These are phyloP conservation scores for Penicillium steckii DNA, from an alignment of 495 filamentous ascomycete genomes.

Conservation along the genomic window DNA sequence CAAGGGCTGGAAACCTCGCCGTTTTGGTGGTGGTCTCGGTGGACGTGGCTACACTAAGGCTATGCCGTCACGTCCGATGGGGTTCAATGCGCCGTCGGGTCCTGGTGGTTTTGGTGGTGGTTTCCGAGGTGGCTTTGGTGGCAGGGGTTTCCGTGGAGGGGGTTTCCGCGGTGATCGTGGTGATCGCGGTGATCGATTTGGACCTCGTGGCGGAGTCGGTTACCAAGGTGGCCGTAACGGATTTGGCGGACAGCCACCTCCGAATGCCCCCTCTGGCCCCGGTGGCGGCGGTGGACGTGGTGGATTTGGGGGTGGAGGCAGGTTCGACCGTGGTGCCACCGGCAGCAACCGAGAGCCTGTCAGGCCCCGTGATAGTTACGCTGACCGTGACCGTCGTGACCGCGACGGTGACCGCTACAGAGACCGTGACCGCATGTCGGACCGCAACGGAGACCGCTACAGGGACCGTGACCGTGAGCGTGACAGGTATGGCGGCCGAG, in stretches of 20 bases:
- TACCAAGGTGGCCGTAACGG: slow-evolving; percentile 61
- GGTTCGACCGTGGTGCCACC: slow-evolving; percentile 48
- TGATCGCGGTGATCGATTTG: slow-evolving; percentile 52
- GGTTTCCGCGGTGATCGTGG: slow-evolving; percentile 54
- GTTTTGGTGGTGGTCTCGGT: slow-evolving; percentile 88
- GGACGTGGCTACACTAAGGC: slow-evolving; percentile 92
- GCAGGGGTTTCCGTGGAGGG: slow-evolving; percentile 52
- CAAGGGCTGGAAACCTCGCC: slow-evolving; percentile 89
- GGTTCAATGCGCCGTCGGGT: slow-evolving; percentile 61
- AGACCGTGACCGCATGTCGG: slow-evolving; percentile 42
- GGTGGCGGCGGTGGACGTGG: slow-evolving; percentile 58
- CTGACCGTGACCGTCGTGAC: slow-evolving; percentile 56
- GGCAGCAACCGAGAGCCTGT: slow-evolving; percentile 57
- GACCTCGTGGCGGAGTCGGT: slow-evolving; percentile 58
- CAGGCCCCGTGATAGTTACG: slow-evolving; percentile 45
- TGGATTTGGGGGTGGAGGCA: slow-evolving; percentile 48
- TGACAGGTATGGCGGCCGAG: slow-evolving; percentile 14
- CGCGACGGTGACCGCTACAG: slow-evolving; percentile 57
- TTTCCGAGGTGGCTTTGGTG: slow-evolving; percentile 59
- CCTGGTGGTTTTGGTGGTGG: slow-evolving; percentile 67
- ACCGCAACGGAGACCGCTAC: slow-evolving; percentile 26
- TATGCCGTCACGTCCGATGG: slow-evolving; percentile 66
- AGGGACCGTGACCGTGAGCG: slow-evolving; percentile 31
- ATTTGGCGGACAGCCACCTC: slow-evolving; percentile 62
- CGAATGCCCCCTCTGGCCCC: slow-evolving; percentile 80